Percentiles rank a stretch among this genome's conserved stretches.
Evolutionary conservation across 345 rosid genomes (phyloP).

Genomic region (Salix suchowensis): DNA sequence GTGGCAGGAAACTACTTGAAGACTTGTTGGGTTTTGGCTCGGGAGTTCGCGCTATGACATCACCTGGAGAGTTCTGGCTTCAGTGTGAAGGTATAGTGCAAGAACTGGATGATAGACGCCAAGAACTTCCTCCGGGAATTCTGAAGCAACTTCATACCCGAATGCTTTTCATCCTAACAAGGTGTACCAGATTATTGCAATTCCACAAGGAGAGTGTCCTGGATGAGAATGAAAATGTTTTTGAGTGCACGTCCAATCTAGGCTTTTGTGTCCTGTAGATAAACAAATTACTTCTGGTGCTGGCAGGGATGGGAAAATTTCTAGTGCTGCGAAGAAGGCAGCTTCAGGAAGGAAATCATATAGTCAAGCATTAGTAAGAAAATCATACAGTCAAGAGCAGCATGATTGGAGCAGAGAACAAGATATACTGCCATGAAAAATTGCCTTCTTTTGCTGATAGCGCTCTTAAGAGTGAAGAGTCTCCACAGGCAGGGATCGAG

Average conservation of each 20-base stretch:
- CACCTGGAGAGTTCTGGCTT: slow-evolving; percentile 97
- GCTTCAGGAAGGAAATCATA: slow-evolving; percentile 69
- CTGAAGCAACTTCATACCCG: slow-evolving; percentile 92
- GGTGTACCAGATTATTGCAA: slow-evolving; percentile 95
- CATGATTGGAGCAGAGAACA: slow-evolving; percentile 67
- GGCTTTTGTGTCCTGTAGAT: slow-evolving; percentile 69
- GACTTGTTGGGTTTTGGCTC: slow-evolving; percentile 90
- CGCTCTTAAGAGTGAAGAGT: slow-evolving; percentile 45
- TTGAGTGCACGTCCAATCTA: slow-evolving; percentile 73
- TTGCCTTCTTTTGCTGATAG: slow-evolving; percentile 41
- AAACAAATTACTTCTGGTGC: slow-evolving; percentile 48
- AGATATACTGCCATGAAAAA: slow-evolving; percentile 35
- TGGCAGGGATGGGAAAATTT: slow-evolving; percentile 58
- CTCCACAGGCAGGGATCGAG: slow-evolving; percentile 57
- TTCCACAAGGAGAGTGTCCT: slow-evolving; percentile 97
- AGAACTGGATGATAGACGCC: slow-evolving; percentile 96
- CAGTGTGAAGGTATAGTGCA: slow-evolving; percentile 99
- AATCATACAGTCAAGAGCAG: slow-evolving; percentile 95
- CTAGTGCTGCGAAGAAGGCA: slow-evolving; percentile 50
- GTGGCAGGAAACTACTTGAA: slow-evolving; percentile 96
- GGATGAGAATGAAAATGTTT: slow-evolving; percentile 67
- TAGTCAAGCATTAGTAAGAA: slow-evolving; percentile 78
- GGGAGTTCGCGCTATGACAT: slow-evolving; percentile 94
- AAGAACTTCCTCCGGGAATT: slow-evolving; percentile 88
- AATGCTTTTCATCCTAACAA: slow-evolving; percentile 97